A percentile compares a stretch with the other conserved stretches of the same genome.
phyloP scores from a whole-genome alignment of 2,329 filamentous ascomycete species.

The Arthrinium puccinioides region DNA sequence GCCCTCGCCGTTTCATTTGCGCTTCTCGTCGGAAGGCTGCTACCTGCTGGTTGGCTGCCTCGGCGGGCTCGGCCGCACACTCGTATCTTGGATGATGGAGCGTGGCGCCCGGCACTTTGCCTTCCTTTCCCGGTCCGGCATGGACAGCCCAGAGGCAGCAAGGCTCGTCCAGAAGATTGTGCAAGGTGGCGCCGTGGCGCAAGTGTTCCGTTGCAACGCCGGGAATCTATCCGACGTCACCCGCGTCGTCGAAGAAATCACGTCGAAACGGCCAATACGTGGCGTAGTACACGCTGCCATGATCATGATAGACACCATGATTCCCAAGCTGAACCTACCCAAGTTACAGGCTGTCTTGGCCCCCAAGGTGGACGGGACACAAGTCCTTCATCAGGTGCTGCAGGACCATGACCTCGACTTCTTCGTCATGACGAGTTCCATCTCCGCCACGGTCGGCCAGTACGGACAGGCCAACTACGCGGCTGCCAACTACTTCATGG shows the following conservation, averaged over 20 bases:
- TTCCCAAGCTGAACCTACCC: not conserved
- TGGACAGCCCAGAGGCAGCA: not conserved
- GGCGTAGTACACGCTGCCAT: conserved; percentile 21
- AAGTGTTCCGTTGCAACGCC: conserved; percentile 15
- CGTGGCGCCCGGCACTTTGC: conserved; percentile 21
- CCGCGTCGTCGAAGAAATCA: conserved; percentile 4
- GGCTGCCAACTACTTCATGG: conserved; percentile 14
- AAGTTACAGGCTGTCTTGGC: conserved; percentile 2
- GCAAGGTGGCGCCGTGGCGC: not conserved
- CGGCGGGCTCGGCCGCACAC: conserved; percentile 25
- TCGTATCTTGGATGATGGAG: conserved; percentile 23
- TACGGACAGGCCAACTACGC: conserved; percentile 15
- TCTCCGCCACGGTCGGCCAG: conserved; percentile 12
- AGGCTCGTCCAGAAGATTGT: too few relatives aligned
- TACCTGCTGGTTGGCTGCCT: conserved; percentile 9
- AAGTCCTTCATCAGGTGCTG: conserved; percentile 7
- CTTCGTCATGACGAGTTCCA: conserved; percentile 17
- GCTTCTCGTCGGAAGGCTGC: conserved; percentile 3
- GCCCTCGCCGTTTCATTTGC: too few relatives aligned
- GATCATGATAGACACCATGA: conserved; percentile 15
- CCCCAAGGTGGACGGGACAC: conserved; percentile 11
- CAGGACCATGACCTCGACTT: conserved; percentile 11
- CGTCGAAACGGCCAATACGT: conserved; percentile 6
- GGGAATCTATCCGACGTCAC: conserved; percentile 9
- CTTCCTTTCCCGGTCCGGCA: conserved; percentile 22